These are phyloP conservation scores for Pavlovales sp. DNA, from an alignment of 208 protist species.

Conservation along the genomic window DNA sequence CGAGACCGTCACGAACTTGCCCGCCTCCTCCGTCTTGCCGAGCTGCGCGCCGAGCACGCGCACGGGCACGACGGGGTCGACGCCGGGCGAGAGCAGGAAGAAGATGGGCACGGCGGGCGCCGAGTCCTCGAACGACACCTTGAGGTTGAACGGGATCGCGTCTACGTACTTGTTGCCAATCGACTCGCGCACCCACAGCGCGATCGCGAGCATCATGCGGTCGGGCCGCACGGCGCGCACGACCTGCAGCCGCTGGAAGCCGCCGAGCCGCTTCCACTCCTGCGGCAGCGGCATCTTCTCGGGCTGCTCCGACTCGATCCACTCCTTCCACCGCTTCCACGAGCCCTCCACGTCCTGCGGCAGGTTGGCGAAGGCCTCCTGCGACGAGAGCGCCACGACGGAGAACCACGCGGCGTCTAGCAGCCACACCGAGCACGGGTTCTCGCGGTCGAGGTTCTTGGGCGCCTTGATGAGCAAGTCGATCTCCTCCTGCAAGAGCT, in stretches of 20 bases:
- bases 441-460: conserved; percentile 47
- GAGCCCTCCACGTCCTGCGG: conserved; percentile 66
- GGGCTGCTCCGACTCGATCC: conserved; percentile 64
- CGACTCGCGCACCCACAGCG: conserved; percentile 78
- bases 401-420: conserved; percentile 60
- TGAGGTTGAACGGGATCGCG: conserved; percentile 78
- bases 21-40: conserved; percentile 87
- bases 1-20: conserved; percentile 90
- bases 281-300: conserved; percentile 70
- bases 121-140: conserved; percentile 85
- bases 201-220: conserved; percentile 86
- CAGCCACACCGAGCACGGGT: conserved; percentile 66
- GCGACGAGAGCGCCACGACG: conserved; percentile 54
- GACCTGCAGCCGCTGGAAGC: conserved; percentile 87
- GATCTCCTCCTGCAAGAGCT: conserved; percentile 80
- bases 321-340: conserved; percentile 71
- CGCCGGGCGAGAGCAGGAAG: conserved; percentile 98
- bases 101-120: conserved; percentile 89
- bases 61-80: conserved; percentile 86
- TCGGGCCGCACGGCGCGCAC: conserved; percentile 89
- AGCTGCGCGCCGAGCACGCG: conserved; percentile 86
- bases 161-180: conserved; percentile 90
- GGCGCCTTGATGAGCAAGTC: conserved; percentile 83
- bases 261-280: conserved; percentile 82
- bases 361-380: conserved; percentile 66